phyloP scores from a whole-genome alignment of 441 rosid species.

The Gossypium aridum region DNA sequence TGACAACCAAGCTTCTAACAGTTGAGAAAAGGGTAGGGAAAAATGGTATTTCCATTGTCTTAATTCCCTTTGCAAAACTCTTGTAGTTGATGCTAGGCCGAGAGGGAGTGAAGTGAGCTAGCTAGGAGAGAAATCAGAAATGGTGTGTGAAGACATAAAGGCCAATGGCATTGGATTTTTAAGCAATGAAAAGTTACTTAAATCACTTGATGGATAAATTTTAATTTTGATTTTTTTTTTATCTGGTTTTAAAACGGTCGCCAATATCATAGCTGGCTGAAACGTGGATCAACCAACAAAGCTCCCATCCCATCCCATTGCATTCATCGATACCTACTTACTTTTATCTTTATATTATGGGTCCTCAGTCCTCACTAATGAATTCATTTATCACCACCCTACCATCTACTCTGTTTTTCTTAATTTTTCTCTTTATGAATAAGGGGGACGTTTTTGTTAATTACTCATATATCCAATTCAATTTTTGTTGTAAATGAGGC shows the following conservation, averaged over 20 bases:
- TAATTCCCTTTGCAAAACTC: not conserved
- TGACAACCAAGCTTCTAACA: not conserved
- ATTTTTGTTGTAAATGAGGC: too few species aligned
- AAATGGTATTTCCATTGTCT: constrained; percentile 1
- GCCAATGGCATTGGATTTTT: not conserved
- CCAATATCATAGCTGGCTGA: not conserved
- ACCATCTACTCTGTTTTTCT: not conserved
- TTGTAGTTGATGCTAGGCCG: not conserved
- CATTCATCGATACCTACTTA: not conserved
- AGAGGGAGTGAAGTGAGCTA: not conserved
- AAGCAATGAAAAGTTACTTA: not conserved
- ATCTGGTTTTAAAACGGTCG: not conserved
- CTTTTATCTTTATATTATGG: not conserved
- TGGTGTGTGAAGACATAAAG: not conserved
- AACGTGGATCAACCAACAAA: not conserved
- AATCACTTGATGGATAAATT: not conserved
- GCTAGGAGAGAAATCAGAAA: not conserved
- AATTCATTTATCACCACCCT: not conserved
- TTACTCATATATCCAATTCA: not conserved
- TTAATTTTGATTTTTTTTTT: not conserved
- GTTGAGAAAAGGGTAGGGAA: not conserved
- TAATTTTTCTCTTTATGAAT: not conserved
- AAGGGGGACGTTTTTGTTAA: not conserved
- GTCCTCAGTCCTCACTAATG: not conserved
- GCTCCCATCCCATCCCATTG: not conserved